These are phyloP conservation scores for Ceratocystis cacaofunesta DNA, from an alignment of 2,329 filamentous ascomycete genomes.

Conservation along the genomic window DNA sequence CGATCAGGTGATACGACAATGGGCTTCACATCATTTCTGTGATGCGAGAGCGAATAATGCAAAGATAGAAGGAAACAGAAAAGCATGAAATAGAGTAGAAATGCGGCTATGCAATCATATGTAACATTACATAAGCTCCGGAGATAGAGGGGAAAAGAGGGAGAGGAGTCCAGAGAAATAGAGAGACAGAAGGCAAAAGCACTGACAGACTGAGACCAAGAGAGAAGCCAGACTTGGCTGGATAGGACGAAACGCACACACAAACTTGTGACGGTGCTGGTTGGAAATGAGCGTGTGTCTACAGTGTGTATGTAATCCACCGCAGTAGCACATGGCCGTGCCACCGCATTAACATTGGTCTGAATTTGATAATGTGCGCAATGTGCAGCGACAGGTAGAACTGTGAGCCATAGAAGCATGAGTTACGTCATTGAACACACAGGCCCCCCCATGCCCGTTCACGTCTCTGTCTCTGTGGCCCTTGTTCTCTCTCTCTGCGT, in stretches of 20 bases:
- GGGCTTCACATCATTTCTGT: neutral
- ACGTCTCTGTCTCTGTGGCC: neutral
- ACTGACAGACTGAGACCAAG: neutral
- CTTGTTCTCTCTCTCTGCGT: neutral
- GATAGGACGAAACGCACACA: too few relatives aligned
- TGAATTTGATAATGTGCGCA: neutral
- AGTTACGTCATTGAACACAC: slow-evolving; percentile 1
- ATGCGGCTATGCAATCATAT: neutral
- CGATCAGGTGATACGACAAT: neutral
- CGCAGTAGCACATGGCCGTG: neutral
- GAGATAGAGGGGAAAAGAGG: neutral
- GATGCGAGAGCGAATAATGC: neutral
- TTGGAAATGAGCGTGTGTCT: too few relatives aligned
- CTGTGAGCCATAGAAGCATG: neutral
- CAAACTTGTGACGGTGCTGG: too few relatives aligned
- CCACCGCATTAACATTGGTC: neutral
- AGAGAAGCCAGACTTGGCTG: too few relatives aligned
- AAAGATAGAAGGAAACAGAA: neutral
- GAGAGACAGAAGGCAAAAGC: neutral
- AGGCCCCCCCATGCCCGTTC: neutral
- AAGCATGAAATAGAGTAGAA: neutral
- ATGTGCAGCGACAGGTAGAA: neutral
- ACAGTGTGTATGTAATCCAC: too few relatives aligned
- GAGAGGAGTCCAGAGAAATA: neutral
- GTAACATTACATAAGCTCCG: neutral